Base-by-base conservation (phyloP, 108 stramenopile genomes). In the Conticribra weissflogii region DNA sequence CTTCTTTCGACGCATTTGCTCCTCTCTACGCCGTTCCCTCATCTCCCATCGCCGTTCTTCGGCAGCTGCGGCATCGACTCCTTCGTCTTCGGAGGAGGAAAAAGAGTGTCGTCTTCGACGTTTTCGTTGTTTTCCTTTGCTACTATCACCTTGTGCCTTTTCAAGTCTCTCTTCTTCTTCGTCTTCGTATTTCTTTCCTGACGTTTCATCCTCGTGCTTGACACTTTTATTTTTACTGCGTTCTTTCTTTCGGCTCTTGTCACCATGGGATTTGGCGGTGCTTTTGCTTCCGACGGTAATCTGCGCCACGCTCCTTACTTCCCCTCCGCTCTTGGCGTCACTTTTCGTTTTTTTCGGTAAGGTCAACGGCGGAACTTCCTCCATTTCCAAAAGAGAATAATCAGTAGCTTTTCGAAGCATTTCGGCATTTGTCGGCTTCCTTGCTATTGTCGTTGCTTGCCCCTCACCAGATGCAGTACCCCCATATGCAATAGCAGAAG, bases 381-480 rank as follows among this genome's bases (percentile, higher is more conserved):
- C 70, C 75, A 74, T 68, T 25, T 76, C 76, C 62, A 81, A 29
- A 18, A 81, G 31, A 7, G 70, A 71, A 52, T 81, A 81, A 15
- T 50, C 41, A 15, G 69, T 63, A 12, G 76, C 80, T 52, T 47
- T 48, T 49, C 65, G 75, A 27, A 76, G 46, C 79, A 80, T 76
- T 63, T 80, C 79, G 19, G 74, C 68, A 50, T 80, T 24, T 17
- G 46, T 52, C 44, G 34, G n/a, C 22, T 41, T 19, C 0, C 12
- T 41, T 0, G 63, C 17, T n/a, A 32, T 55, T 33, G 62, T 47
- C 29, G 29, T 17, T 53, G 22, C 22, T 30, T 1, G n/a, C n/a
- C n/a, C 47, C 17, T 32, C 31, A 28, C 62, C n/a, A 27, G 27
- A 18, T 25, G 66, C 32, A 9, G 60, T 12, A 19, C 33, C 44